Base-by-base conservation (phyloP, 1,284 basidiomycete genomes). In the Ustilago loliicola region DNA sequence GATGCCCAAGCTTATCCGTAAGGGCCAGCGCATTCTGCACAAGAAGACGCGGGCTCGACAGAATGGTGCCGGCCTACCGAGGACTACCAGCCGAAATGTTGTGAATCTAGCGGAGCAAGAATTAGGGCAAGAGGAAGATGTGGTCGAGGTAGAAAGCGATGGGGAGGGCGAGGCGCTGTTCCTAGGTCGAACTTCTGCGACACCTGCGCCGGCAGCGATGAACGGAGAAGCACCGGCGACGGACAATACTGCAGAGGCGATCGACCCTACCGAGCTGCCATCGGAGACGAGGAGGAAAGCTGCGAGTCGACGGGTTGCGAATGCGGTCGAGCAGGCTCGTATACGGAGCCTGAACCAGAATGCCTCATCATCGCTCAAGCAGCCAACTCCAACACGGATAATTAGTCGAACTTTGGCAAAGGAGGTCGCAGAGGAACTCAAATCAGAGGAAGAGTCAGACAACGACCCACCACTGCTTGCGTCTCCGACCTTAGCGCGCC, bases 1-100 rank as follows among this genome's bases (percentile, higher is more conserved):
- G 27, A 77, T 77, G 75, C 67, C 75, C 2, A 77, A 73, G 38
- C 50, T 77, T 53, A 72, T 77, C 56, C 75, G 75, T 15, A 77
- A 77, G 58, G 71, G 71, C 36, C 75, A 73, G 52, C 62, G 71
- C 13, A 77, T 77, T 47, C 63, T 77, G 8, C 75, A 77, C 32
- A 52, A 73, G 36, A 61, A 63, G 29, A 59, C 53, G 0, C 66
- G 65, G 40, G 66, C 62, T 40, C 55, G 74, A 45, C 59, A 59
- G 47, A 58, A 67, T n/a, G 70, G 52, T 5, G 38, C 45, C 4
- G 15, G 36, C 21, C 19, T n/a, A 2, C 48, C 60, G 21, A 19
- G 48, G 0, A 48, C 50, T 11, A 55, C 7, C 15, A 21, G 34
- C 25, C 36, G 29, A 9, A 36, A 42, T 23, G 45, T 21, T 47